Base-by-base conservation (phyloP, 1,284 basidiomycete genomes). In the Sanghuangporus weigelae region DNA sequence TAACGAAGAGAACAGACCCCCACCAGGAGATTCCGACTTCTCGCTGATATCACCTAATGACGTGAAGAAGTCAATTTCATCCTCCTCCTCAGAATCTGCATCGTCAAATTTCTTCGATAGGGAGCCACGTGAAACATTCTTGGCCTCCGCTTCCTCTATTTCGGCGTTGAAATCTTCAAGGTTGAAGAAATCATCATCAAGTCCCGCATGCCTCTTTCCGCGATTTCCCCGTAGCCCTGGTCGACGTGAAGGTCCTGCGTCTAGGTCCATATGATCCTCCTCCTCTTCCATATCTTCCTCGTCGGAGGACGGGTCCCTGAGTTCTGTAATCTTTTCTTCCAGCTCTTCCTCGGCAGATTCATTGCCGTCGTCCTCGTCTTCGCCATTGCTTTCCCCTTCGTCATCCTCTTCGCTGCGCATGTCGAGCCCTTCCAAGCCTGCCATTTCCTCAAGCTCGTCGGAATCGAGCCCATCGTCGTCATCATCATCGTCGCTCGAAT, bases 121-220 rank as follows among this genome's bases (percentile, higher is more conserved):
- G 55, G 75, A 78, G 57, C 90, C 90, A 68, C 78, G 78, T 5
- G 89, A 87, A 12, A 84, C 78, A 11, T 78, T 79, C 63, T 79
- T 82, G 14, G 88, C 86, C 75, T 97, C 95, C 7, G 87, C 84
- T 68, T 85, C 86, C 73, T 93, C 91, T 1, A 91, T 91, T 74
- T 95, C 86, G 4, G 88, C 84, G 73, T 98, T 97, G 79, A 99
- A 98, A 23, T 87, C 82, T 61, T 87, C 86, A 62, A 98, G 84
- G 62, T 92, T 86, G 76, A 99, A 99, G 79, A 99, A 98, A 31
- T 83, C 86, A 73, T 98, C 96, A 75, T 98, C 91, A n/a, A 98
- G 83, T 55, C 83, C 84, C 6, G 87, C 80, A 67, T 86, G 81
- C 19, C 73, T 70, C 19, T 62, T 74, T 73, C 23, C 66, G 56